phyloP scores from a whole-genome alignment of 352 stramenopile genomes.

The Phytopythium helicoides region DNA sequence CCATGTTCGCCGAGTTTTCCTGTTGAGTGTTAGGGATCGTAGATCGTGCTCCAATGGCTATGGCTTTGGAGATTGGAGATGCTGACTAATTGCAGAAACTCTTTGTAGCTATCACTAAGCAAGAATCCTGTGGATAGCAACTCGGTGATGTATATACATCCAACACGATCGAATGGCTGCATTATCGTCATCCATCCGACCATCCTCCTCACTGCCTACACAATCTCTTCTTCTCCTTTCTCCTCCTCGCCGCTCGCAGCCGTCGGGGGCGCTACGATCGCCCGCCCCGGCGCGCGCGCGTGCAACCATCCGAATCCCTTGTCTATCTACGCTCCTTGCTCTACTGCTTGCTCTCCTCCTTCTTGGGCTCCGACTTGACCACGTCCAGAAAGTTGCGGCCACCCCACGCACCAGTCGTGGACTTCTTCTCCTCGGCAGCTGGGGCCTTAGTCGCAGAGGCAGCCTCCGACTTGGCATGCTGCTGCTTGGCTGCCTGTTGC shows the following conservation, averaged over 20 bases:
- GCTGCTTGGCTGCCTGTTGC: conserved; percentile 25
- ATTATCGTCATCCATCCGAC: too few relatives aligned
- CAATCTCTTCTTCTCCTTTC: not conserved
- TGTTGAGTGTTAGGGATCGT: too few relatives aligned
- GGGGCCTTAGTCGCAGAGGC: conserved; percentile 18
- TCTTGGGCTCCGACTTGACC: conserved; percentile 62
- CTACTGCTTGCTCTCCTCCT: conserved; percentile 11
- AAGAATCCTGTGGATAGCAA: too few relatives aligned
- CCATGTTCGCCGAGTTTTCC: too few relatives aligned
- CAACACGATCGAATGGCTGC: too few relatives aligned
- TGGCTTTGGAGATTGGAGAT: too few relatives aligned
- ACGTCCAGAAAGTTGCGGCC: conserved; percentile 83
- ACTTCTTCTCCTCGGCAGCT: conserved; percentile 38
- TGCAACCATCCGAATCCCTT: conserved; percentile 13
- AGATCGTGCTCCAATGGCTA: too few relatives aligned
- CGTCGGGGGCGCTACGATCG: not conserved
- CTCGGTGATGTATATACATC: too few relatives aligned
- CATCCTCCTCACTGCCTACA: conserved; percentile 4
- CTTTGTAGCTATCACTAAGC: too few relatives aligned
- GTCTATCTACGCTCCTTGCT: conserved; percentile 12
- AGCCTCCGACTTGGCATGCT: conserved; percentile 18
- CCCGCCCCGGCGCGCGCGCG: not conserved
- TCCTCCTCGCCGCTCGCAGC: not conserved
- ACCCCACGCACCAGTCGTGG: conserved; percentile 74
- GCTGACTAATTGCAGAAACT: too few relatives aligned